phyloP scores from a whole-genome alignment of 1,284 basidiomycete genomes.

The Sporisorium exsertum region DNA sequence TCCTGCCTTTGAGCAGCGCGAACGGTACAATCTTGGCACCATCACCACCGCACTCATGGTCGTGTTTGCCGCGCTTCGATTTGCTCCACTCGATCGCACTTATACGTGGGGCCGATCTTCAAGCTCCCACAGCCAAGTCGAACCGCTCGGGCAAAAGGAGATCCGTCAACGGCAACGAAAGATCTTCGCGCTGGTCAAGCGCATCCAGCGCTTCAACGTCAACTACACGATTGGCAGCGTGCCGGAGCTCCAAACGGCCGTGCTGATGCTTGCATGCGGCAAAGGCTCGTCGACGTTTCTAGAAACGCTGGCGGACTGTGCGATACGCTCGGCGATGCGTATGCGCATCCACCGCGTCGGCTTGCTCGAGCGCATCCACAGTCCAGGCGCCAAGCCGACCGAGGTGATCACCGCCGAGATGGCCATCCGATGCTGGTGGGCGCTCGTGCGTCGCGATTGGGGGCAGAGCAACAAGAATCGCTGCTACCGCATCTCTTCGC shows the following conservation, averaged over 20 bases:
- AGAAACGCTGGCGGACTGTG: constrained; percentile 33
- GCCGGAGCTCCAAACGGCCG: constrained; percentile 33
- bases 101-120: constrained; percentile 17
- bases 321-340: constrained; percentile 43
- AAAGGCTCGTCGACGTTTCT: constrained; percentile 32
- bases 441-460: constrained; percentile 41
- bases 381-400: background rate
- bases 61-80: constrained; percentile 29
- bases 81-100: constrained; percentile 30
- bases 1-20: constrained; percentile 27
- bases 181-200: constrained; percentile 37
- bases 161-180: constrained; percentile 31
- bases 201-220: constrained; percentile 33
- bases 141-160: constrained; percentile 30
- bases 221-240: constrained; percentile 27
- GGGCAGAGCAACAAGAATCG: constrained; percentile 32
- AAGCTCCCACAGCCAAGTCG: constrained; percentile 5
- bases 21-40: constrained; percentile 25
- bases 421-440: constrained; percentile 48
- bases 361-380: constrained; percentile 22
- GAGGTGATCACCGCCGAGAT: constrained; percentile 31
- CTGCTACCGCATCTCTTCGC: constrained; percentile 32
- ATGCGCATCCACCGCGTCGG: constrained; percentile 49
- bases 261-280: constrained; percentile 31
- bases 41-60: constrained; percentile 43